A percentile compares a stretch with the other conserved stretches of the same genome.
Evolutionary conservation across 116 monocot genomes (phyloP).

Genomic region (Posidonia oceanica): DNA sequence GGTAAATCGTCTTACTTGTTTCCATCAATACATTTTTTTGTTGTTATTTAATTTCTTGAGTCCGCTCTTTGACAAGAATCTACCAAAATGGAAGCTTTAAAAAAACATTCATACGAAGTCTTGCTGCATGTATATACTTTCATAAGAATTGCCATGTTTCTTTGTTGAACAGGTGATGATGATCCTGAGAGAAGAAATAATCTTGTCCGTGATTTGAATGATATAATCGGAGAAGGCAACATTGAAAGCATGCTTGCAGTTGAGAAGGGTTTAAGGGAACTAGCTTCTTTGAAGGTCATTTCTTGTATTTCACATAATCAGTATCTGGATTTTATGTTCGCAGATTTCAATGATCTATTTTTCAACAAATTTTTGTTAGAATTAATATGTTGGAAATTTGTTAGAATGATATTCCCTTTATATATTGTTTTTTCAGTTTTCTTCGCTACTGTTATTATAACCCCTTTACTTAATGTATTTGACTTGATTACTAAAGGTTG

Average conservation of each 20-base stretch:
- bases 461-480: background rate
- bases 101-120: no score
- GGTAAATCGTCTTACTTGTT: constrained; percentile 19
- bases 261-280: constrained; percentile 86
- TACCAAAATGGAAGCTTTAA: no score
- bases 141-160: no score
- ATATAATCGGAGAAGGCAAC: constrained; percentile 75
- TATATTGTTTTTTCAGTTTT: background rate
- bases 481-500: constrained; percentile 36
- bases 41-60: no score
- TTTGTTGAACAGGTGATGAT: constrained; percentile 24
- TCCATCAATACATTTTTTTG: no score
- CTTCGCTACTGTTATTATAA: background rate
- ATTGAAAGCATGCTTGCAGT: constrained; percentile 94
- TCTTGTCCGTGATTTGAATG: constrained; percentile 38
- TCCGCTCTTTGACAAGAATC: no score
- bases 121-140: no score
- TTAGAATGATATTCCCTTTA: background rate
- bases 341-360: background rate
- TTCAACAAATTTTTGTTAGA: background rate
- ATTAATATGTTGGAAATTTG: background rate
- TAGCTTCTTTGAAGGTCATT: constrained; percentile 77
- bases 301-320: background rate
- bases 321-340: background rate
- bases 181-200: constrained; percentile 44